Conservation (phyloP, 2,329 filamentous ascomycete genomes). For the Neoscytalidium dimidiatum region DNA sequence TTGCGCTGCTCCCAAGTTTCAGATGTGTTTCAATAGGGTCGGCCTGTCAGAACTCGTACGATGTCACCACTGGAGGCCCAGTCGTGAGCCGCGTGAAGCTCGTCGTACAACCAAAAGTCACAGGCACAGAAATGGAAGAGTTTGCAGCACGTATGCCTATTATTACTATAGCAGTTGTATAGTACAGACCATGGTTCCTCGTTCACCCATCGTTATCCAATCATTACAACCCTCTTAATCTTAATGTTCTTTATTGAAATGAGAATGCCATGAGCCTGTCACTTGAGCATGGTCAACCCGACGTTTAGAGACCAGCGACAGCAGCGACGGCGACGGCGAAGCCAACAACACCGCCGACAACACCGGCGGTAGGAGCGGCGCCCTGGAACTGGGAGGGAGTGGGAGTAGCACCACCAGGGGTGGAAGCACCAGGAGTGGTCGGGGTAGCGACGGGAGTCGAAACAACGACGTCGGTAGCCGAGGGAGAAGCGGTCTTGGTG, state of each 20-base stretch:
- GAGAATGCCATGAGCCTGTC: neutral
- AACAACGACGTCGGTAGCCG: slow-evolving; percentile 8
- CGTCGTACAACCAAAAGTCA: too few relatives aligned
- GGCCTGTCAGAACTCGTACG: too few relatives aligned
- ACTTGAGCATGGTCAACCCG: neutral
- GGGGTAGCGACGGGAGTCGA: slow-evolving; percentile 22
- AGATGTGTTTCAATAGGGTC: too few relatives aligned
- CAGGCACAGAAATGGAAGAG: too few relatives aligned
- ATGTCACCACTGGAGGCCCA: too few relatives aligned
- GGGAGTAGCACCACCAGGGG: slow-evolving; percentile 20
- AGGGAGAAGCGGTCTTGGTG: neutral
- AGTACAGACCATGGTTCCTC: neutral
- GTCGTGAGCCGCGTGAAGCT: too few relatives aligned
- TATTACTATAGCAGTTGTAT: neutral
- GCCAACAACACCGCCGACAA: slow-evolving; percentile 3
- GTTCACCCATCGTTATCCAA: neutral
- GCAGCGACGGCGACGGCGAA: slow-evolving; percentile 9
- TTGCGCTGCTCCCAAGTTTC: too few relatives aligned
- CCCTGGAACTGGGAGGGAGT: slow-evolving; percentile 34
- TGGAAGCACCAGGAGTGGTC: slow-evolving; percentile 9
- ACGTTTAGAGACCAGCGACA: neutral
- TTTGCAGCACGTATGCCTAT: slow-evolving; percentile 10
- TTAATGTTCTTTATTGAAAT: neutral
- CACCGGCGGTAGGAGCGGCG: slow-evolving; percentile 27
- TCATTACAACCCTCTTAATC: neutral